Base-by-base conservation (phyloP, 306 rosid genomes). In the Urtica urens region DNA sequence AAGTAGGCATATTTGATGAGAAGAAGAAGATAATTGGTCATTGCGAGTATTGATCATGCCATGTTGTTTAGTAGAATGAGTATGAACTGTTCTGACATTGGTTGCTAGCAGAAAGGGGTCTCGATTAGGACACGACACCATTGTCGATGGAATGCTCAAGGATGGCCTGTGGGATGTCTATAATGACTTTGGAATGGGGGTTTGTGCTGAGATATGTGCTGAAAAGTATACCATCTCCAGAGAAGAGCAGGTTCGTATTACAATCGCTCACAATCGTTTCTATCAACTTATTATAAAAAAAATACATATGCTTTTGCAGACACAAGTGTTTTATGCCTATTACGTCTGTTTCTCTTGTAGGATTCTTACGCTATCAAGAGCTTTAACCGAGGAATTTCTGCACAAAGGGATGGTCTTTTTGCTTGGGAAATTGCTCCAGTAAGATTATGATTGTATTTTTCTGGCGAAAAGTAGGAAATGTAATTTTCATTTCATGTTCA, bases 81-180 rank as follows among this genome's bases (percentile, higher is more conserved):
- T 21, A 21, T 57, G 9, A 35, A 21, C 43, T 20, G 45, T 23
- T 55, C 48, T 52, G 38, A 57, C 54, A 48, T 28, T 12, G 21
- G 13, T 41, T 69, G 47, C 38, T 43, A 68, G 49, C 82, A 87
- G 95, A 74, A 79, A 68, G 51, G 97, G 95, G 22, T 81, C 95
- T 51, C 95, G 86, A 44, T 70, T 67, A 39, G 97, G 95, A 74
- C 76, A 88, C 59, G 93, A 84, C 66, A 72, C 75, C n/a, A 44
- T 88, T 62, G 54, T 88, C 9, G 95, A 88, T 51, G 97, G 93
- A 38, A 88, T 84, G 97, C 53, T 83, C 23, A 88, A 84, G 64
- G 97, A 88, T 70, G 95, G 97, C 46, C 80, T 88, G 35, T 88
- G 97, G 97, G 97, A 88, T 75, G 95, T 77, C 59, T 88, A 84